These are phyloP conservation scores for Trypanosoma conorhini DNA, from an alignment of 208 protist genomes.

Conservation along the genomic window DNA sequence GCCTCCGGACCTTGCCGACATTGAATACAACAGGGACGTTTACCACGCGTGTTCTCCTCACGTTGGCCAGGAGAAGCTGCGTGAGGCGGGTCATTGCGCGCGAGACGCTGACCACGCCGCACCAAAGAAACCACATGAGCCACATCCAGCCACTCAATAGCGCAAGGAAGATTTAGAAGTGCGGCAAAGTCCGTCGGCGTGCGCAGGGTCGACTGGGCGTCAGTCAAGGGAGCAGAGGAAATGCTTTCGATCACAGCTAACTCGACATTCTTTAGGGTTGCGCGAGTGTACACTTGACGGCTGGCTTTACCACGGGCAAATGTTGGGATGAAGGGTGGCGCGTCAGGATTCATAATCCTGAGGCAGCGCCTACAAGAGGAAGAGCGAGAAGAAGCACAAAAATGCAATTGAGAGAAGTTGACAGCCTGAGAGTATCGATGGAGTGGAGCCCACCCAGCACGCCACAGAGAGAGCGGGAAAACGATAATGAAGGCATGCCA, in stretches of 20 bases:
- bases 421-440: neutral
- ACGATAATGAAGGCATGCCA: neutral
- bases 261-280: conserved; percentile 17
- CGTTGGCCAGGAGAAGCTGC: neutral
- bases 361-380: conserved; percentile 6
- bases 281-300: conserved; percentile 23
- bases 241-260: conserved; percentile 6
- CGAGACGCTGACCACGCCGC: neutral
- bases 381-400: conserved; percentile 7
- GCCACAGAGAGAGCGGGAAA: neutral
- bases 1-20: conserved; percentile 36
- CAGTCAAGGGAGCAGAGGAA: conserved; percentile 4
- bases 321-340: conserved; percentile 26
- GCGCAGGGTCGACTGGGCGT: neutral
- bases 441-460: neutral
- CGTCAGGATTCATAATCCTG: conserved; percentile 27
- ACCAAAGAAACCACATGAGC: conserved; percentile 19
- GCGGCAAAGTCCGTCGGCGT: conserved; percentile 16
- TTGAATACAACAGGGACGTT: neutral
- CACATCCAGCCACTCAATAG: conserved; percentile 23
- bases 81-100: neutral
- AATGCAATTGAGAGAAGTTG: neutral
- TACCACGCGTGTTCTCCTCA: neutral
- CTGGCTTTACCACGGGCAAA: conserved; percentile 6
- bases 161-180: conserved; percentile 17